phyloP scores from a whole-genome alignment of 1,284 basidiomycete genomes.

The Ustilago trichophora region DNA sequence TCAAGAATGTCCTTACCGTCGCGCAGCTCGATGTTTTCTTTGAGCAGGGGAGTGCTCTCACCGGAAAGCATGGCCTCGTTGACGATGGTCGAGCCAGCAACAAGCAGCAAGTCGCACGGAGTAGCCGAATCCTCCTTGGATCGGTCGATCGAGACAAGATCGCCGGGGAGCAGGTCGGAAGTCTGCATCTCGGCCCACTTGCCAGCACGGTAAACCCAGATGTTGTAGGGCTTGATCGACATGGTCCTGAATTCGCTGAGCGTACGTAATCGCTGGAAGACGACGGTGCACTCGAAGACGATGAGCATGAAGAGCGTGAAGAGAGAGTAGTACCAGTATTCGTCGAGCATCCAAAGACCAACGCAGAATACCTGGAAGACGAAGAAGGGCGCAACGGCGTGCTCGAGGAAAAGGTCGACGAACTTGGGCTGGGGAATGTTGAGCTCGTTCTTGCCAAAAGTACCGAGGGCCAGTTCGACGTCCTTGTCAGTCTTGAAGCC shows the following conservation, averaged over 20 bases:
- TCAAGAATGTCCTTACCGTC: slow-evolving; percentile 59
- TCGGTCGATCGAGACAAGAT: slow-evolving; percentile 62
- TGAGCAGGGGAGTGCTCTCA: slow-evolving; percentile 65
- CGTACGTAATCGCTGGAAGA: slow-evolving; percentile 63
- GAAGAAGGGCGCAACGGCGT: slow-evolving; percentile 66
- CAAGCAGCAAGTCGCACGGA: slow-evolving; percentile 61
- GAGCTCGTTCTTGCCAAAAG: slow-evolving; percentile 63
- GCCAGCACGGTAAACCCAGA: slow-evolving; percentile 60
- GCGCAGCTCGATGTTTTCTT: slow-evolving; percentile 64
- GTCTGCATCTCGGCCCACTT: slow-evolving; percentile 60
- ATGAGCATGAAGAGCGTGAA: slow-evolving; percentile 66
- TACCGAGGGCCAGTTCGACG: slow-evolving; percentile 57
- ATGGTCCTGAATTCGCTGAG: slow-evolving; percentile 66
- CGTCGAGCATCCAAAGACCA: slow-evolving; percentile 66
- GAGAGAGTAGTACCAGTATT: slow-evolving; percentile 66
- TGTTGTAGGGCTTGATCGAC: slow-evolving; percentile 65
- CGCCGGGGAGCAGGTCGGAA: slow-evolving; percentile 62
- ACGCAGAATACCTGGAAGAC: slow-evolving; percentile 67
- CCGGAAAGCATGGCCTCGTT: slow-evolving; percentile 67
- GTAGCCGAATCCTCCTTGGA: slow-evolving; percentile 65
- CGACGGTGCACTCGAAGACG: slow-evolving; percentile 65
- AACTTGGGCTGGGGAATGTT: slow-evolving; percentile 65
- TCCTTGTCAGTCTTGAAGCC: slow-evolving; percentile 68
- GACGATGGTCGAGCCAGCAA: slow-evolving; percentile 60
- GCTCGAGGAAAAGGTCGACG: slow-evolving; percentile 63